Evolutionary conservation across 257 asterid species (phyloP).

Genomic region (Fraxinus anomala): DNA sequence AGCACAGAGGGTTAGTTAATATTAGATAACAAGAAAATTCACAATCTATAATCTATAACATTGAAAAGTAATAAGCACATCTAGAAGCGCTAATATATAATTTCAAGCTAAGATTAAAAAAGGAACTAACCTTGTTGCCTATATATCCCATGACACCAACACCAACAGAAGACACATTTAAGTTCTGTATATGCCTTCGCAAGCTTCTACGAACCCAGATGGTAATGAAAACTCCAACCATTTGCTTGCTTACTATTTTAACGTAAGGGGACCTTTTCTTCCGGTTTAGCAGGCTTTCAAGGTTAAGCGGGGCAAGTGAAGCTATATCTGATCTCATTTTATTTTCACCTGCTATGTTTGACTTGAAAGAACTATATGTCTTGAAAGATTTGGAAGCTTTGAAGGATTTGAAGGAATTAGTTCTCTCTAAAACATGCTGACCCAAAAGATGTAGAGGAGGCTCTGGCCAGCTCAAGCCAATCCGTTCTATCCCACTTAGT

Average conservation of each 20-base stretch:
- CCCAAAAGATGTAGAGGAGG: conserved; percentile 66
- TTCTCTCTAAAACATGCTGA: conserved; percentile 56
- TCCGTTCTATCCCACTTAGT: conserved; percentile 69
- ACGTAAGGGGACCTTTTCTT: conserved; percentile 81
- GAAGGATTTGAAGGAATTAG: conserved; percentile 55
- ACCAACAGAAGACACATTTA: conserved; percentile 87
- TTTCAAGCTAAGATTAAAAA: conserved; percentile 27
- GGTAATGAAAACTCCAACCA: conserved; percentile 86
- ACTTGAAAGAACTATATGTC: conserved; percentile 60
- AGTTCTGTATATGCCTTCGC: conserved; percentile 75
- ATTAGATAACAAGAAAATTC: not conserved
- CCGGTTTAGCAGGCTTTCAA: conserved; percentile 64
- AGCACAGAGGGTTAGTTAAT: not conserved
- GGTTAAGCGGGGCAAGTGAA: conserved; percentile 63
- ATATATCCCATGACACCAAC: conserved; percentile 98
- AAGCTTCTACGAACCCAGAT: conserved; percentile 91
- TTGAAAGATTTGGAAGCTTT: conserved; percentile 55
- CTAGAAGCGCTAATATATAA: conserved; percentile 2
- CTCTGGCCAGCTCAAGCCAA: conserved; percentile 98
- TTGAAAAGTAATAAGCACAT: not conserved
- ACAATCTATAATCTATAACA: not conserved
- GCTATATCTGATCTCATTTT: conserved; percentile 43
- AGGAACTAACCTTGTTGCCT: conserved; percentile 83
- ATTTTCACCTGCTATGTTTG: conserved; percentile 30
- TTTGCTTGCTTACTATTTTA: conserved; percentile 89